These are phyloP conservation scores for Colletotrichum lindemuthianum DNA, from an alignment of 2,329 filamentous ascomycete genomes.

Conservation along the genomic window DNA sequence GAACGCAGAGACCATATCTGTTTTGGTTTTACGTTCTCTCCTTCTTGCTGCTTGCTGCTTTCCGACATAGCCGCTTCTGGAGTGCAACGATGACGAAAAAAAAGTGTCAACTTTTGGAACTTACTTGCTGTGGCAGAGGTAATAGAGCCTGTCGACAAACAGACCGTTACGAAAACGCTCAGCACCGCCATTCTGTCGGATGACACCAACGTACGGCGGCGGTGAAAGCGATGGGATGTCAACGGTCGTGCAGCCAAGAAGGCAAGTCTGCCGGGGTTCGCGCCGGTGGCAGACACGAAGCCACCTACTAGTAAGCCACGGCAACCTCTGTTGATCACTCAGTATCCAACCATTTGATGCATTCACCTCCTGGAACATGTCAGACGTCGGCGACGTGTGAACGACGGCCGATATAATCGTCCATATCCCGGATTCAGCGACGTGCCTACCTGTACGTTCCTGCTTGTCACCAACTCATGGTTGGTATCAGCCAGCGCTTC, in stretches of 20 bases:
- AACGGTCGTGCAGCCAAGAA: slow-evolving; percentile 7
- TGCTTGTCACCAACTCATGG: slow-evolving; percentile 13
- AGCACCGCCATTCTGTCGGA: neutral
- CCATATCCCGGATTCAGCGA: slow-evolving; percentile 16
- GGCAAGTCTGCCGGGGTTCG: slow-evolving; percentile 14
- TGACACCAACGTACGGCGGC: neutral
- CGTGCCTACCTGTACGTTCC: slow-evolving; percentile 1
- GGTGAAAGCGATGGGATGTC: no score
- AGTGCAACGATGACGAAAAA: neutral
- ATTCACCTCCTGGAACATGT: no score
- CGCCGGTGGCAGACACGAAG: slow-evolving; percentile 6
- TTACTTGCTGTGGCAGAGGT: no score
- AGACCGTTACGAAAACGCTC: slow-evolving; percentile 3
- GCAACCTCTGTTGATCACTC: neutral
- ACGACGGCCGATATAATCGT: neutral
- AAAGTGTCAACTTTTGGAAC: no score
- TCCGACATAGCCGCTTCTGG: neutral
- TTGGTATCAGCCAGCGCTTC: slow-evolving; percentile 24
- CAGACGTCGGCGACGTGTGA: no score
- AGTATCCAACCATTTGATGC: no score
- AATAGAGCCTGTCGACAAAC: neutral
- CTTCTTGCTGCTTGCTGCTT: neutral
- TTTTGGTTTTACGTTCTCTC: neutral
- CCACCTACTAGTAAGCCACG: slow-evolving; percentile 25
- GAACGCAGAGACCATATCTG: neutral